phyloP scores from a whole-genome alignment of 2,329 filamentous ascomycete species.

The Coniochaeta sp. region DNA sequence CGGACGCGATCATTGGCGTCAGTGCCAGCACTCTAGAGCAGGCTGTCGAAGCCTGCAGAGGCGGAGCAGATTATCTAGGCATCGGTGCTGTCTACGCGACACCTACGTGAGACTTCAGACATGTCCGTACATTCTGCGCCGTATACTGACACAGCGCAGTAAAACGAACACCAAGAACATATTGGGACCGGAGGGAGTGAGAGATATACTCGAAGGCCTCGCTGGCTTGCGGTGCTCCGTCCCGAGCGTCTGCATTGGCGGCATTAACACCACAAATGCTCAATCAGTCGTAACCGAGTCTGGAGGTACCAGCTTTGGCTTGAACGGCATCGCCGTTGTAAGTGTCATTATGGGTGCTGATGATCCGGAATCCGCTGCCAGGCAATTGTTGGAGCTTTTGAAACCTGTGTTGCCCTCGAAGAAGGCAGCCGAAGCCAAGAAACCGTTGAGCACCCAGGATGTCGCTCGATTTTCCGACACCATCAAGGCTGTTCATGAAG shows the following conservation, averaged over 20 bases:
- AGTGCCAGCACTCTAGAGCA: slow-evolving; percentile 72
- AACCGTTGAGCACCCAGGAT: slow-evolving; percentile 6
- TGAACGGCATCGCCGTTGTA: slow-evolving; percentile 82
- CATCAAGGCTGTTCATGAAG: slow-evolving; percentile 52
- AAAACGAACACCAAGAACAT: slow-evolving; percentile 84
- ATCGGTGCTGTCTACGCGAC: slow-evolving; percentile 88
- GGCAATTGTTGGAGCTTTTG: slow-evolving; percentile 50
- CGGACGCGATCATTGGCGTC: slow-evolving; percentile 77
- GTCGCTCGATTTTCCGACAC: slow-evolving; percentile 29
- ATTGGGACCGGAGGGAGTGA: slow-evolving; percentile 65
- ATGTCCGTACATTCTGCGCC: background rate
- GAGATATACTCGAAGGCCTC: slow-evolving; percentile 57
- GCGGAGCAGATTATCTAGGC: slow-evolving; percentile 84
- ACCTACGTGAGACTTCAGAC: slow-evolving; percentile 42
- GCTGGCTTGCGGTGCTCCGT: slow-evolving; percentile 35
- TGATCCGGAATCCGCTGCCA: slow-evolving; percentile 58
- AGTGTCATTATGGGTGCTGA: slow-evolving; percentile 75
- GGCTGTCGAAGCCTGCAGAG: slow-evolving; percentile 61
- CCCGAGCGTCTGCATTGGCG: slow-evolving; percentile 78
- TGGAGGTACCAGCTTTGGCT: slow-evolving; percentile 39
- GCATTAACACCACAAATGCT: slow-evolving; percentile 71
- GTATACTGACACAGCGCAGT: slow-evolving; percentile 27
- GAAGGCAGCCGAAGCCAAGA: slow-evolving; percentile 1
- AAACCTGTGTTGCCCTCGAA: slow-evolving; percentile 38
- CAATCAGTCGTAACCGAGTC: slow-evolving; percentile 70